phyloP scores from a whole-genome alignment of 306 rosid species.

The Trifolium subterraneum region DNA sequence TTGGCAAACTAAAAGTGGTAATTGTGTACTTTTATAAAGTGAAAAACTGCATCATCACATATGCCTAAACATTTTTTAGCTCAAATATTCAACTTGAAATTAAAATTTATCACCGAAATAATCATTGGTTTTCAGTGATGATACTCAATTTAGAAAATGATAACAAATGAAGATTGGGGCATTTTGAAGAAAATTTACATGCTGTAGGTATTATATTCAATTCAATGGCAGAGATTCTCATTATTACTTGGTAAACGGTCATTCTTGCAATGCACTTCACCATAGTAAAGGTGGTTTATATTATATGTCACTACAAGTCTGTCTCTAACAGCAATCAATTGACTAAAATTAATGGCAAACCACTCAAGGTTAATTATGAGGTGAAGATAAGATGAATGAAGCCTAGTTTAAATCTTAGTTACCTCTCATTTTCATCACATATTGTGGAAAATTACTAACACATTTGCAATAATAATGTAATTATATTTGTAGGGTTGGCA shows the following conservation, averaged over 20 bases:
- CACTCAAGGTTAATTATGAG: slow-evolving; percentile 26
- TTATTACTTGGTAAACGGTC: neutral
- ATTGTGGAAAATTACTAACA: neutral
- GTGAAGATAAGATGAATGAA: slow-evolving; percentile 1
- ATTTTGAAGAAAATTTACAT: neutral
- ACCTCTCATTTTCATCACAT: neutral
- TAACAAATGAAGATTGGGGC: neutral
- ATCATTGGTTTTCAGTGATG: neutral
- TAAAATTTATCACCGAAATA: neutral
- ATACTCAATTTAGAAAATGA: slow-evolving; percentile 25
- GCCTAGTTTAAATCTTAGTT: neutral
- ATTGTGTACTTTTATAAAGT: neutral
- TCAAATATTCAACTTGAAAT: no score
- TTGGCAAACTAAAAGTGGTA: neutral
- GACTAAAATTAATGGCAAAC: neutral
- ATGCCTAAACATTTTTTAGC: neutral
- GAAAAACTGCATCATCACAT: neutral
- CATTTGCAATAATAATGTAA: neutral
- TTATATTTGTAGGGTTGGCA: no score
- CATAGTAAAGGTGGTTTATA: slow-evolving; percentile 19
- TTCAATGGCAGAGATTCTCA: neutral
- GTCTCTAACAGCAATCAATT: slow-evolving; percentile 23
- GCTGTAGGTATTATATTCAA: neutral
- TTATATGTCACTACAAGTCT: slow-evolving; percentile 32
- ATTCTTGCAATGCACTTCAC: slow-evolving; percentile 34